phyloP scores from a whole-genome alignment of 345 rosid genomes.

The Sapria himalayana region DNA sequence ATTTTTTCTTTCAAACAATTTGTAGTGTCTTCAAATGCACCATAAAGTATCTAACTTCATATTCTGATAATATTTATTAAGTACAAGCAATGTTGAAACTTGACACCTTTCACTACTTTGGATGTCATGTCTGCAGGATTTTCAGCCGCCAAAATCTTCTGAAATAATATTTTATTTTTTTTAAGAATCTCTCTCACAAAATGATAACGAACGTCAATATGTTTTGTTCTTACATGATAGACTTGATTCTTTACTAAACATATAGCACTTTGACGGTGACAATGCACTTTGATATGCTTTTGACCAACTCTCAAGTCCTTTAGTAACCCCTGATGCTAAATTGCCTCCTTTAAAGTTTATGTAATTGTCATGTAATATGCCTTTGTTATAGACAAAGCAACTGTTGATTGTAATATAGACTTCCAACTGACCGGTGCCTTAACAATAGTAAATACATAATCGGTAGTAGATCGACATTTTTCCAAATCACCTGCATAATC shows the following conservation, averaged over 20 bases:
- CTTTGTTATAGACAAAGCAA: too few species aligned
- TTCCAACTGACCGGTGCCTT: too few species aligned
- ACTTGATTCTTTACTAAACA: too few species aligned
- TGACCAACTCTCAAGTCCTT: not conserved
- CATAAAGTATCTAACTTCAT: not conserved
- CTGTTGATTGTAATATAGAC: too few species aligned
- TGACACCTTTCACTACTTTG: not conserved
- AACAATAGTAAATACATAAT: too few species aligned
- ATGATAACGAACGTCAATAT: not conserved
- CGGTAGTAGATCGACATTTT: not conserved
- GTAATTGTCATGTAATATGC: too few species aligned
- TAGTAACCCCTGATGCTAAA: not conserved
- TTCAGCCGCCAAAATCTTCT: not conserved
- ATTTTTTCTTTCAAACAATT: not conserved
- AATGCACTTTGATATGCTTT: not conserved
- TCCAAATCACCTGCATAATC: not conserved
- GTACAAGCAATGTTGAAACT: not conserved
- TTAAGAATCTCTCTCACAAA: not conserved
- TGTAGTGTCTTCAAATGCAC: not conserved
- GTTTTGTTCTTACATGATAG: not conserved
- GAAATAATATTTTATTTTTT: not conserved
- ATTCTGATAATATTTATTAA: not conserved
- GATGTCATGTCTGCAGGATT: not conserved
- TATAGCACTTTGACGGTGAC: not conserved
- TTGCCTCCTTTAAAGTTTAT: not conserved